Evolutionary conservation across 345 rosid species (phyloP), one percentile per base, ranked within the genome.

Genomic region (Heritiera fomes): DNA sequence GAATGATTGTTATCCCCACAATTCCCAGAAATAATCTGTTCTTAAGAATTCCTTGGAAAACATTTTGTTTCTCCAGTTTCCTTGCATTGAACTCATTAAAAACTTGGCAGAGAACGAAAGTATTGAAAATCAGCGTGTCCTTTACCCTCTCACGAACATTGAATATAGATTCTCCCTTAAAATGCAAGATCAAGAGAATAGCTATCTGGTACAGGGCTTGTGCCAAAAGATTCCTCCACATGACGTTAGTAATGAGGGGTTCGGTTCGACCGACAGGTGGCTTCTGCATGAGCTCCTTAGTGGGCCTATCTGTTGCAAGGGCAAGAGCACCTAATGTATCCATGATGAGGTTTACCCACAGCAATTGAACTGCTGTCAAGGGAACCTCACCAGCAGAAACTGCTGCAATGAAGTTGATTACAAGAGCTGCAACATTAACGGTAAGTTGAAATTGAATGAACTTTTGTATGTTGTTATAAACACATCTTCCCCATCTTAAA

Each of bases 291-390:
- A 91, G 93, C 71, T 89, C 89, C 63, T 86, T 87, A 14, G 89
- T 89, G 41, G 94, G 93, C 32, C 81, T 78, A 43, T 88, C 91
- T 28, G 93, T 91, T 66, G 95, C 93, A 1, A 91, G 88, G 56
- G 95, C 93, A 55, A 88, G 81, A 74, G 92, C 95, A 72, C 95
- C 95, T 71, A 91, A 71, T 18, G 90, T 87, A 84, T 88, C 92
- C 89, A 89, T 87, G 83, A 91, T 85, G 82, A 90, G 89, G 83
- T 90, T 90, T 61, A 91, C 92, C 95, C 93, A 91, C 75, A 88
- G 63, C 71, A 90, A 77, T 62, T 91, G 93, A 47, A 85, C 87
- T 78, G 93, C 87, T 41, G 88, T 87, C 79, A 91, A 78, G 40
- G 93, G 93, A 34, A 86, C 88, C 49, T 88, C 87, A 49, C 93